phyloP scores from a whole-genome alignment of 495 filamentous ascomycete species.

The Platismatia glauca region DNA sequence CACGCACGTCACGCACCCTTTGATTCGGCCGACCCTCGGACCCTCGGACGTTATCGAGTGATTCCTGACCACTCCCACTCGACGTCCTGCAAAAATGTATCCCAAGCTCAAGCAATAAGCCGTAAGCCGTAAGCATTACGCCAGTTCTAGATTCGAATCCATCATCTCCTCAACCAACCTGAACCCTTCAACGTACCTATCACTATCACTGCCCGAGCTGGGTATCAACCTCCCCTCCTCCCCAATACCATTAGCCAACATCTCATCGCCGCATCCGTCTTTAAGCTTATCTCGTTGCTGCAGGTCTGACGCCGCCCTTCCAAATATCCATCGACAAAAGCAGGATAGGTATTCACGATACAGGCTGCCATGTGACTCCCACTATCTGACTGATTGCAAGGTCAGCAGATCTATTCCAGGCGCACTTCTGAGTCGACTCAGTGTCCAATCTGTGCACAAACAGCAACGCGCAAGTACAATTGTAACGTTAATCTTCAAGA shows the following conservation, averaged over 20 bases:
- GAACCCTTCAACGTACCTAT: no score
- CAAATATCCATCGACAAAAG: not conserved
- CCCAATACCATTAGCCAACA: not conserved
- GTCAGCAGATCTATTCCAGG: no score
- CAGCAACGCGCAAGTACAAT: no score
- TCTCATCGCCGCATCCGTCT: not conserved
- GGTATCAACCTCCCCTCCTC: not conserved
- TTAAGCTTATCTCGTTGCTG: not conserved
- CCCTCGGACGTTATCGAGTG: no score
- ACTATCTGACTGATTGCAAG: no score
- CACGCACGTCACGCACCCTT: no score
- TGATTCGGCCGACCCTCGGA: no score
- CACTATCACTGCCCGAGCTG: not conserved
- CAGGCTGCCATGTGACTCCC: not conserved
- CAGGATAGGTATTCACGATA: not conserved
- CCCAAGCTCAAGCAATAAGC: no score
- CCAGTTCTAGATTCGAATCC: not conserved
- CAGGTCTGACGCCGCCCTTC: not conserved
- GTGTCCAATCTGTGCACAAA: no score
- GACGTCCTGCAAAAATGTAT: no score
- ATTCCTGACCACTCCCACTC: not conserved
- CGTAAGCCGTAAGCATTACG: not conserved
- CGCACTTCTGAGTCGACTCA: no score
- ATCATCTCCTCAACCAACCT: not conserved
- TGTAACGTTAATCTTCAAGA: no score